Base-by-base conservation (phyloP, 495 filamentous ascomycete genomes). In the Extremus antarcticus region DNA sequence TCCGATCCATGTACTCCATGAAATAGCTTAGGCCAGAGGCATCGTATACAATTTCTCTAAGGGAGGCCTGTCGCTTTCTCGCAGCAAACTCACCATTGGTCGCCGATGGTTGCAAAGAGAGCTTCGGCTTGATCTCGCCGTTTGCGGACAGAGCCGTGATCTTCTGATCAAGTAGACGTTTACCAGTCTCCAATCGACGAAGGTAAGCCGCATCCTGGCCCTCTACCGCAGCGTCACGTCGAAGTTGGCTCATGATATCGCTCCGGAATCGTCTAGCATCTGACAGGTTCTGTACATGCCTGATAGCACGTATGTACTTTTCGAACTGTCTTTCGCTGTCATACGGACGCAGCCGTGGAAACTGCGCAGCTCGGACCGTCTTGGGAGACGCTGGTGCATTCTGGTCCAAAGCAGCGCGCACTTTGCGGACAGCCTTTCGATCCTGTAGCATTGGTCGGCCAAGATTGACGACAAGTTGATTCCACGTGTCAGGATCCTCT, bases 1-100 rank as follows among this genome's bases (percentile, higher is more conserved):
- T 84, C 24, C 91, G 85, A 67, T 99, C 94, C 94, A 97, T 96
- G 66, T 89, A 96, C 64, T 99, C 94, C 94, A 97, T 99, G 66
- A 97, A 96, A 65, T 95, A 99, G 11, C 90, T 96, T 16, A 97
- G 74, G 4, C 89, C 90, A 0, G 91, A 83, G 9, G 91, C 81
- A 67, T 92, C 86, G 58, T 90, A 85, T 54, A 99, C 76, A 20
- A 97, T 71, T 23, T 97, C 88, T 25, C 79, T 78, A 3, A 97
- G 74, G 0, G 87, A 82, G 9, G 83, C 80, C 60, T 84, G 84
- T 54, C 87, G 82, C 21, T 85, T 64, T 40, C 75, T 74, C 16
- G 88, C 82, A 3, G 67, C 22, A 19, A 52, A 17, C n/a, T 57
- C 58, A 32, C 45, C 13, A 23, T 38, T 45, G 23, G 21, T 11